Conservation (phyloP, 2,329 filamentous ascomycete species). For the Apiospora pterosperma region DNA sequence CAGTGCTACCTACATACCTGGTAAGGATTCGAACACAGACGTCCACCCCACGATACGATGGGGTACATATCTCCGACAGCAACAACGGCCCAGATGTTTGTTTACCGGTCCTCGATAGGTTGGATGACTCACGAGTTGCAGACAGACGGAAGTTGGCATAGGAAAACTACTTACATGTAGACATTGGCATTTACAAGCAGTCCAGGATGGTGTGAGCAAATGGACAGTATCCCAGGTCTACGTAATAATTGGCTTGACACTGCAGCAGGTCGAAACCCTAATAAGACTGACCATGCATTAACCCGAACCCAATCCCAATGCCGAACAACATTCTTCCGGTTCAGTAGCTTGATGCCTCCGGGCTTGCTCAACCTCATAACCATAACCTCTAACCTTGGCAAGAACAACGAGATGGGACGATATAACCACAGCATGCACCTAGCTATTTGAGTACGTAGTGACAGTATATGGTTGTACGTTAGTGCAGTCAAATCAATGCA, state of each 20-base stretch:
- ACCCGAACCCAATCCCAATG: conserved; percentile 1
- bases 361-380: not conserved
- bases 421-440: not conserved
- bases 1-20: not conserved
- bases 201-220: not conserved
- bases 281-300: not conserved
- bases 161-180: too few relatives aligned
- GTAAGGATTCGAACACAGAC: not conserved
- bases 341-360: not conserved
- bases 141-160: not conserved
- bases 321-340: not conserved
- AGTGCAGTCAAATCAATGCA: not conserved
- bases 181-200: not conserved
- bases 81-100: not conserved
- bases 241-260: not conserved
- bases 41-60: not conserved
- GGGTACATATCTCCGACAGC: not conserved
- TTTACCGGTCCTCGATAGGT: not conserved
- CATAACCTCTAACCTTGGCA: not conserved
- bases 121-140: not conserved
- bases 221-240: not conserved
- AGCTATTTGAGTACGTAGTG: not conserved
- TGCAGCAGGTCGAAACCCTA: conserved; percentile 2
- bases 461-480: too few relatives aligned
- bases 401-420: not conserved